Evolutionary conservation across 768 basidiomycete genomes (phyloP).

Genomic region (Termitomyces sp.): DNA sequence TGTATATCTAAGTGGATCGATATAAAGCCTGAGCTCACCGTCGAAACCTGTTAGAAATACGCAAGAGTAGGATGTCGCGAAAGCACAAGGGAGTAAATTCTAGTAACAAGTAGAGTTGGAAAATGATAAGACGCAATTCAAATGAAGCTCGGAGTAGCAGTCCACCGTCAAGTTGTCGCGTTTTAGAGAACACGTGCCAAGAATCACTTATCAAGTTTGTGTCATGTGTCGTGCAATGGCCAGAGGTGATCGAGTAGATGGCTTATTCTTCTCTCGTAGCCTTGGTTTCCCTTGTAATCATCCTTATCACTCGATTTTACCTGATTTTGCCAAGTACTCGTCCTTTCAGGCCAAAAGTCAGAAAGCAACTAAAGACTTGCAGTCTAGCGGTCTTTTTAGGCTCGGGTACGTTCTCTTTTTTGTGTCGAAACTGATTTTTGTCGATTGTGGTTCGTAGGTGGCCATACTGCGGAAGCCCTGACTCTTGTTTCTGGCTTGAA

Average conservation of each 20-base stretch:
- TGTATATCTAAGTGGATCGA: neutral
- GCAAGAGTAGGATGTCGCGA: neutral
- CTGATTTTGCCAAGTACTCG: constrained; percentile 18
- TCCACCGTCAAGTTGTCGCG: neutral
- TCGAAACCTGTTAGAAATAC: too few relatives aligned
- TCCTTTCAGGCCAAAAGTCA: neutral
- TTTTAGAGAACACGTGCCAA: neutral
- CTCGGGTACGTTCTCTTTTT: constrained; percentile 59
- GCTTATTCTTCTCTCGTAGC: neutral
- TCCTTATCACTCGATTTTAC: constrained; percentile 22
- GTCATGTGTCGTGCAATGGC: neutral
- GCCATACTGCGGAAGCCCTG: constrained; percentile 88
- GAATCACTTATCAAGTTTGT: too few relatives aligned
- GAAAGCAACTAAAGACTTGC: constrained; percentile 18
- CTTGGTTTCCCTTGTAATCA: neutral
- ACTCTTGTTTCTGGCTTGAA: constrained; percentile 67
- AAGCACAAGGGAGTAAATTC: neutral
- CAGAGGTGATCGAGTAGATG: neutral
- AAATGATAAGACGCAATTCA: neutral
- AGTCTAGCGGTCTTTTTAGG: constrained; percentile 85
- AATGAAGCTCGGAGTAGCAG: too few relatives aligned
- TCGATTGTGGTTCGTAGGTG: constrained; percentile 48
- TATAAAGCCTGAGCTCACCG: neutral
- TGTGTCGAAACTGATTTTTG: neutral
- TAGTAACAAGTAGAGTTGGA: neutral